Percentiles rank a stretch among this genome's conserved stretches.
Conservation (phyloP, 2,329 filamentous ascomycete species). For the Scorias spongiosa region DNA sequence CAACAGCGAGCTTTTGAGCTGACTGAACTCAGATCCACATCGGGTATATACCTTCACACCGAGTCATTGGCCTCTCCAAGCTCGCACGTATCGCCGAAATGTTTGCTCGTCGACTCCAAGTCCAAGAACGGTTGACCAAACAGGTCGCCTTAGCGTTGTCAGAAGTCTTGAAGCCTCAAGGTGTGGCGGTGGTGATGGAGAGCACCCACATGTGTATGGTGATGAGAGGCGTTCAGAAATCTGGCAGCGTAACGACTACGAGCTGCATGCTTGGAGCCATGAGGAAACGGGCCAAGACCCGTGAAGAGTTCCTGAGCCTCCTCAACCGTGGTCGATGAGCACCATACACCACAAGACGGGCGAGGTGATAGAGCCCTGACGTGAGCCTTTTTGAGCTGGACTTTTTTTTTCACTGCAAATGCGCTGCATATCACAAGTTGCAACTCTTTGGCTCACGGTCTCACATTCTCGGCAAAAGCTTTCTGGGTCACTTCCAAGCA, state of each 20-base stretch:
- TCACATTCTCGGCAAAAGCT: no score
- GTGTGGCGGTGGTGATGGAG: constrained; percentile 95
- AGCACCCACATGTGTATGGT: constrained; percentile 96
- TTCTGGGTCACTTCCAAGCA: no score
- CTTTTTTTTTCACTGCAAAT: no score
- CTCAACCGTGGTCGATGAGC: constrained; percentile 13
- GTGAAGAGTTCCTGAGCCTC: constrained; percentile 88
- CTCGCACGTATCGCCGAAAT: constrained; percentile 91
- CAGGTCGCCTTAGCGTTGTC: constrained; percentile 90
- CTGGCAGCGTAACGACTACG: constrained; percentile 71
- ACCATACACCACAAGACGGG: not conserved
- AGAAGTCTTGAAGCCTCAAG: constrained; percentile 83
- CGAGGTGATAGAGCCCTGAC: not conserved
- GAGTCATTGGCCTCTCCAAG: constrained; percentile 91
- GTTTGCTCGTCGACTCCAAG: constrained; percentile 84
- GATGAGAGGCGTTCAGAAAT: constrained; percentile 96
- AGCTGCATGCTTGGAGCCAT: constrained; percentile 97
- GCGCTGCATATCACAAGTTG: no score
- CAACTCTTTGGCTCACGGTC: no score
- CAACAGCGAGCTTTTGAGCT: not conserved
- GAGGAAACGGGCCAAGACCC: constrained; percentile 78
- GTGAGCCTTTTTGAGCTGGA: no score
- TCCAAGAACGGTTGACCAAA: constrained; percentile 91
- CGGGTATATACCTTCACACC: constrained; percentile 82
- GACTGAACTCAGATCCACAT: constrained; percentile 69